phyloP scores from a whole-genome alignment of 1,284 basidiomycete genomes.

The Mycena sp. region DNA sequence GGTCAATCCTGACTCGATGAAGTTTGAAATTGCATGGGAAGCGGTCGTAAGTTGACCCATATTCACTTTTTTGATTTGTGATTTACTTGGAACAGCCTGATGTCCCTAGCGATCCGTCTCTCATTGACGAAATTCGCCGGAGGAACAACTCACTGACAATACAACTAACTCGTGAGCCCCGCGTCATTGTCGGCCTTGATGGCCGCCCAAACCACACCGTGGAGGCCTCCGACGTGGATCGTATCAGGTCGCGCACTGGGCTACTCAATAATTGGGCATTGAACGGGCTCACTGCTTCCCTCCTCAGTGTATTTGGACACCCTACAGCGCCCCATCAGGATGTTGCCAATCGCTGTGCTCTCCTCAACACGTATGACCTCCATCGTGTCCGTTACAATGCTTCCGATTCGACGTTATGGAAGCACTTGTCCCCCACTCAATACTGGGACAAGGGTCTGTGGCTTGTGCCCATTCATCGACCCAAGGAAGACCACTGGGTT shows the following conservation, averaged over 20 bases:
- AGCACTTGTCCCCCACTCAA: constrained; percentile 9
- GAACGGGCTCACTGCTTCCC: constrained; percentile 3
- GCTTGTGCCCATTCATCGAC: constrained; percentile 21
- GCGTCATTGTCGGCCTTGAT: neutral
- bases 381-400: neutral
- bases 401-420: neutral
- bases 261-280: neutral
- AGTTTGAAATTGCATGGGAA: constrained; percentile 6
- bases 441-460: constrained; percentile 14
- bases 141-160: neutral
- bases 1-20: neutral
- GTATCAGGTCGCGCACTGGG: neutral
- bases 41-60: neutral
- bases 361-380: constrained; percentile 2
- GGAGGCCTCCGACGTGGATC: constrained; percentile 8
- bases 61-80: neutral
- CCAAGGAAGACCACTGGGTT: constrained; percentile 21
- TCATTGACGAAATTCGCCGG: neutral
- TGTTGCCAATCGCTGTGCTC: neutral
- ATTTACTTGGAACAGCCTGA: too few relatives aligned
- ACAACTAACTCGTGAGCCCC: neutral
- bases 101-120: neutral
- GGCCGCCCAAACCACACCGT: constrained; percentile 40
- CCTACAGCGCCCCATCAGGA: neutral
- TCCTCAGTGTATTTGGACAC: neutral